phyloP scores from a whole-genome alignment of 2,329 filamentous ascomycete genomes.

The Nemania serpens region DNA sequence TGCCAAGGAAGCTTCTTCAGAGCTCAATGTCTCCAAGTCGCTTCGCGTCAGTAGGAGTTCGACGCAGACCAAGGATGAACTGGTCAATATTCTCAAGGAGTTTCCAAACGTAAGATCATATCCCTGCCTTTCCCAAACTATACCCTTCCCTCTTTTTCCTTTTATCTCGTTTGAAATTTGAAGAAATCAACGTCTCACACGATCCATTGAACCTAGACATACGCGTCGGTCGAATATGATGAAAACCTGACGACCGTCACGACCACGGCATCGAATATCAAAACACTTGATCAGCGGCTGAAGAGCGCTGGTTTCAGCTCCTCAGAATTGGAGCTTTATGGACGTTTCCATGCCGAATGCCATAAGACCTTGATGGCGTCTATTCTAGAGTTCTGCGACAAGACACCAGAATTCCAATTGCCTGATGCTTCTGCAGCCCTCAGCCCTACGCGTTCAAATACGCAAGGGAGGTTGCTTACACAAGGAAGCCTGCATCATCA shows the following conservation, averaged over 20 bases:
- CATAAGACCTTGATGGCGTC: slow-evolving; percentile 8
- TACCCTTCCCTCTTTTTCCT: not conserved
- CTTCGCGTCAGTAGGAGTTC: slow-evolving; percentile 35
- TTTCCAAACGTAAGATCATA: slow-evolving; percentile 13
- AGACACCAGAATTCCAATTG: slow-evolving; percentile 39
- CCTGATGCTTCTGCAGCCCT: slow-evolving; percentile 38
- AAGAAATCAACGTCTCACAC: slow-evolving; percentile 24
- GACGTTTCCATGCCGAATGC: slow-evolving; percentile 40
- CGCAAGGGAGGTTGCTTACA: slow-evolving; percentile 26
- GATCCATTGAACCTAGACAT: slow-evolving; percentile 11
- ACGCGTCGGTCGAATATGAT: slow-evolving; percentile 36
- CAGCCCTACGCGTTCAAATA: slow-evolving; percentile 31
- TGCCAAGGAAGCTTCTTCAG: slow-evolving; percentile 36
- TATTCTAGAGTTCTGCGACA: slow-evolving; percentile 38
- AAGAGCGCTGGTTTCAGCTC: slow-evolving; percentile 36
- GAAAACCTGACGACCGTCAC: slow-evolving; percentile 45
- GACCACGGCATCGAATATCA: slow-evolving; percentile 26
- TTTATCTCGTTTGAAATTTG: slow-evolving; percentile 21
- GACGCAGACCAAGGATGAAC: slow-evolving; percentile 24
- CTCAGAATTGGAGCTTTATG: slow-evolving; percentile 39
- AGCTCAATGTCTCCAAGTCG: slow-evolving; percentile 20
- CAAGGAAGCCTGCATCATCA: slow-evolving; percentile 36
- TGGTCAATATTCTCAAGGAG: slow-evolving; percentile 20
- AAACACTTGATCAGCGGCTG: slow-evolving; percentile 34
- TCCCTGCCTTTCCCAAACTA: not conserved